Evolutionary conservation across 1,139 yeast genomes (phyloP).

Genomic region (Zygosaccharomyces sapae): DNA sequence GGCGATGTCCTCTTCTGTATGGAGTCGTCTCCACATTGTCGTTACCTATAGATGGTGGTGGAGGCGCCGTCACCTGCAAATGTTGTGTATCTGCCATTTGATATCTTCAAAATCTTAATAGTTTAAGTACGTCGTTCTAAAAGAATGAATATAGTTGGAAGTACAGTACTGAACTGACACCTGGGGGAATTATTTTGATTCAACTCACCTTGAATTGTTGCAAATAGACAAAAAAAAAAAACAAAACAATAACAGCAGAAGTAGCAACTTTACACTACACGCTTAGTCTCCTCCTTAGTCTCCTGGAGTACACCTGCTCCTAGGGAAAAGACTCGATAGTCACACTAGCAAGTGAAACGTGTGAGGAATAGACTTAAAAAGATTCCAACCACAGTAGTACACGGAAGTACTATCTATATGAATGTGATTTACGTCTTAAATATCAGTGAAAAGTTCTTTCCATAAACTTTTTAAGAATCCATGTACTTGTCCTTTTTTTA

Average conservation of each 20-base stretch:
- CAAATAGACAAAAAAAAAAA: not conserved
- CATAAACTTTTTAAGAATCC: not conserved
- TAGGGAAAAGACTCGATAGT: not conserved
- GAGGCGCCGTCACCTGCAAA: constrained; percentile 6
- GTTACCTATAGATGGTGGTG: not conserved
- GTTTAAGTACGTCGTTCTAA: not conserved
- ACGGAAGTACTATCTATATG: not conserved
- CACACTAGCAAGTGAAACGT: not conserved
- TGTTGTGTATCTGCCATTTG: constrained; percentile 15
- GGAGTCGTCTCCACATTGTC: constrained; percentile 12
- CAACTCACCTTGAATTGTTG: not conserved
- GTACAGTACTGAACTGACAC: not conserved
- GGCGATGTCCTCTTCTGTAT: constrained; percentile 51
- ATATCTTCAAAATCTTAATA: not conserved
- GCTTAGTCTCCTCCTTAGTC: not conserved
- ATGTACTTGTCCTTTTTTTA: constrained; percentile 3
- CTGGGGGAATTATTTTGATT: not conserved
- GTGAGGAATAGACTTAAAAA: not conserved
- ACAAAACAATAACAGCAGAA: not conserved
- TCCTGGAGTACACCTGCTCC: constrained; percentile 1
- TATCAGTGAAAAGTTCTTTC: not conserved
- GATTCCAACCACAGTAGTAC: not conserved
- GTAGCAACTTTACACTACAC: not conserved
- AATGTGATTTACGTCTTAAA: not conserved
- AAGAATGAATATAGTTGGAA: constrained; percentile 16